Evolutionary conservation across 345 rosid species (phyloP).

Genomic region (Gynandropsis gynandra): DNA sequence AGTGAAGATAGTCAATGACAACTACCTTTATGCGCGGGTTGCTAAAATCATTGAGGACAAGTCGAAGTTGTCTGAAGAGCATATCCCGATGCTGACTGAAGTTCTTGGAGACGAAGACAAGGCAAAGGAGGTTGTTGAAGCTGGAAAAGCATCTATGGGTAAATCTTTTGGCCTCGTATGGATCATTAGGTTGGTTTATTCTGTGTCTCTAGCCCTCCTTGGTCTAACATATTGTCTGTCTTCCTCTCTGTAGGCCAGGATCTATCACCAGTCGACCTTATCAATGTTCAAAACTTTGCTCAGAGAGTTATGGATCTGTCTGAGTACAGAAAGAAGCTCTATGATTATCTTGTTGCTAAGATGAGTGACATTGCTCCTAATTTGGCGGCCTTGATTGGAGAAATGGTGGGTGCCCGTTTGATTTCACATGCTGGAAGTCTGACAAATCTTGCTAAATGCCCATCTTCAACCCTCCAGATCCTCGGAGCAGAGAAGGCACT

Average conservation of each 20-base stretch:
- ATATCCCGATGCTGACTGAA: conserved; percentile 46
- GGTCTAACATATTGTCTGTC: not conserved
- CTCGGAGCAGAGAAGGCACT: conserved; percentile 98
- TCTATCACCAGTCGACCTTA: conserved; percentile 74
- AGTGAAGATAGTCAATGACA: conserved; percentile 93
- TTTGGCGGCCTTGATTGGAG: conserved; percentile 91
- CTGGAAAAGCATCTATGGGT: conserved; percentile 99
- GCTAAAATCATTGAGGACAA: conserved; percentile 58
- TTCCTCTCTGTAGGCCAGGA: conserved; percentile 60
- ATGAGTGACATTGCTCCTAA: conserved; percentile 96
- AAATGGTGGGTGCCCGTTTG: conserved; percentile 91
- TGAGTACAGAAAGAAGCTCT: conserved; percentile 84
- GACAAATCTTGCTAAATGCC: conserved; percentile 93
- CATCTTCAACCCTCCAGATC: conserved; percentile 97
- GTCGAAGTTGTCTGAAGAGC: conserved; percentile 51
- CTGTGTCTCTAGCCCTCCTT: not conserved
- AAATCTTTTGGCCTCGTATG: conserved; percentile 11
- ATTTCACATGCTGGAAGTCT: conserved; percentile 99
- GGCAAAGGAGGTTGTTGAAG: conserved; percentile 84
- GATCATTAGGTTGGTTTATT: not conserved
- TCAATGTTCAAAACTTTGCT: conserved; percentile 77
- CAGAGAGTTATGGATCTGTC: conserved; percentile 82
- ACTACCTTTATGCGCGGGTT: conserved; percentile 62
- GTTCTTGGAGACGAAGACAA: conserved; percentile 83
- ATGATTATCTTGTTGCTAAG: conserved; percentile 83